Base-by-base conservation (phyloP, 192 early-diverging fungal species). In the Martensiomyces pterosporus region DNA sequence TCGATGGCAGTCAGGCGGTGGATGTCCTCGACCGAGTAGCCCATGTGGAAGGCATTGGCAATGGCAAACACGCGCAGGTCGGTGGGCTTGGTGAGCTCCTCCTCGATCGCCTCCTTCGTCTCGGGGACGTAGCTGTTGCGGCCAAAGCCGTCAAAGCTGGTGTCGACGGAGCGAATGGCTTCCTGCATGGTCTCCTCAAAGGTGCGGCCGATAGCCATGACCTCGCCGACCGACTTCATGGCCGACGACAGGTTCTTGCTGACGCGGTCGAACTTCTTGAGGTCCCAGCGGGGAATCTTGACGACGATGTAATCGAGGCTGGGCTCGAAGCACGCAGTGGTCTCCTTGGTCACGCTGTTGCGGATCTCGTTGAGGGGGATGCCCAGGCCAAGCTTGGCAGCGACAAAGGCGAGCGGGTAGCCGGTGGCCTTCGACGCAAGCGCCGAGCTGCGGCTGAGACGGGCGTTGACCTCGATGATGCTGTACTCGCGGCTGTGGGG, bases 171-270 rank as follows among this genome's bases (percentile, higher is more conserved):
- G 19, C 87, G 84, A 49, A 93, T 92, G 34, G 93, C 95, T 77
- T 98, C 93, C 75, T 97, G 93, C 50, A 98, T 86, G 12, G 89
- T 93, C 74, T 98, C 95, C 77, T 98, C 93, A 51, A 94, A 98
- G 42, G 87, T 98, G 44, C 95, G 79, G 9, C 95, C 95, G 47
- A 98, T 88, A 8, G 91, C 85, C 95, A 97, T 98, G 25, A 98
- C 95, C 69, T 98, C 95, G 39, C 95, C 93, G 16, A 98, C 95
- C 39, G 82, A 85, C 76, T 98, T 98, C 95, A 98, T 98, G 3
- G 91, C 83, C 3, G 90, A 93, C 22, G 81, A 80, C 50, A 98
- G 83, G 48, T 87, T 86, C 56, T 81, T 92, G 75, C 82, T 84
- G 42, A 98, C 95, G 49, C 87, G 85, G 58, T 86, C 82, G 71